Base-by-base conservation (phyloP, 2,329 filamentous ascomycete genomes). In the Sphaceloma murrayae region DNA sequence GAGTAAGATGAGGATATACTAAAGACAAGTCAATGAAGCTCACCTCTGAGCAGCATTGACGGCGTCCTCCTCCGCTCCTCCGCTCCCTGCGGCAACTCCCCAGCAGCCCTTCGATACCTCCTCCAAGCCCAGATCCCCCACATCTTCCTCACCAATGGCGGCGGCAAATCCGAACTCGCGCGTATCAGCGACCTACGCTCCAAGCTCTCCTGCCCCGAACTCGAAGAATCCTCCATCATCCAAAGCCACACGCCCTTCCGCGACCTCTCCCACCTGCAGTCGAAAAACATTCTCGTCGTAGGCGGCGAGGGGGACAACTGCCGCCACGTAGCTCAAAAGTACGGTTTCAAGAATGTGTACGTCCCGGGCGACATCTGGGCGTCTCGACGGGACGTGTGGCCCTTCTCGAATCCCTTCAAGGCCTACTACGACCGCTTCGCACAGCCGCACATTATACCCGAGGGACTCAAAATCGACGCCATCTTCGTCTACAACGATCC, bases 401-500 rank as follows among this genome's bases (percentile, higher is more conserved):
- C 91, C 0, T 95, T 95, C 63, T 78, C 82, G 26, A 72, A 76
- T 47, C 70, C 79, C 32, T 75, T 82, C 54, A 64, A 69, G 19
- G 64, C 74, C 30, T 73, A 80, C 58, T 85, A 86, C 62, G 67
- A 64, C 31, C 54, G 58, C 5, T 75, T 74, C 46, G 70, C 75
- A 11, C 71, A 72, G 27, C 74, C 75, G 1, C 67, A 84, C 0
- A 66, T 73, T 50, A 62, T 67, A 42, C 26, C 48, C 10, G 57
- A 60, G 11, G 66, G 69, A 48, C 71, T 89, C 36, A 87, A 85
- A 54, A 82, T 98, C 53, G 86, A 94, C 57, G 87, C 88, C 19
- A 77, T 96, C 19, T 82, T 96, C 56, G 82, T 95, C 5, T 95
- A 89, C 72, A 94, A 94, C 61, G 91, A 96, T 62, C 88, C 91